Evolutionary conservation across 768 basidiomycete species (phyloP).

Genomic region (Exsudoporus frostii): DNA sequence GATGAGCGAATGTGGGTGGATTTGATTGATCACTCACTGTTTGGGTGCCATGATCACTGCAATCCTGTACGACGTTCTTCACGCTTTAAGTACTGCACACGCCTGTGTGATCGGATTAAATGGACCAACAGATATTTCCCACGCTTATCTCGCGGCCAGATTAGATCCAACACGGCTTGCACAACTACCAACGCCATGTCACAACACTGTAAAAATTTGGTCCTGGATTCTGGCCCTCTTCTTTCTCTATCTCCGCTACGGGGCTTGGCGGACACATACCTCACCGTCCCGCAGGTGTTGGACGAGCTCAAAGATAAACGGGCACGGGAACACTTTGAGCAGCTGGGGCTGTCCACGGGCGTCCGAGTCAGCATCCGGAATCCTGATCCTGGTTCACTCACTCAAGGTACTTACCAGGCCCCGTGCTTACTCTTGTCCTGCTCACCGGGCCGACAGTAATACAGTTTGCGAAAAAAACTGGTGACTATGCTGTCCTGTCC

Average conservation of each 20-base stretch:
- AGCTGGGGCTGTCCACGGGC: conserved; percentile 70
- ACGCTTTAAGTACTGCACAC: neutral
- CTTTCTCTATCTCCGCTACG: conserved; percentile 85
- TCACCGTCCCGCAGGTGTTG: conserved; percentile 89
- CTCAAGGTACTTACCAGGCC: conserved; percentile 45
- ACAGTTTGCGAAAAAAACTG: conserved; percentile 90
- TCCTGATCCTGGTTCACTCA: conserved; percentile 67
- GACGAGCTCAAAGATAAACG: conserved; percentile 86
- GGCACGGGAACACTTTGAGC: conserved; percentile 83
- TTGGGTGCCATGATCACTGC: conserved; percentile 38
- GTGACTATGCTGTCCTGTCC: conserved; percentile 91
- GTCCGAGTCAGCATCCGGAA: conserved; percentile 68
- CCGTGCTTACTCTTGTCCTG: conserved; percentile 4
- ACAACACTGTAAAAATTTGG: conserved; percentile 68
- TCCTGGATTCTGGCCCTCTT: conserved; percentile 92
- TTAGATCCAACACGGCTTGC: conserved; percentile 2
- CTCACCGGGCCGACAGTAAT: conserved; percentile 55
- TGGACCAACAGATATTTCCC: conserved; percentile 3
- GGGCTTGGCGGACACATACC: conserved; percentile 81
- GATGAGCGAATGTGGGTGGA: conserved; percentile 7
- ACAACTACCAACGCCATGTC: conserved; percentile 19
- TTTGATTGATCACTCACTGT: conserved; percentile 36
- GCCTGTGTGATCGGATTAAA: no score
- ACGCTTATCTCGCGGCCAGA: conserved; percentile 4
- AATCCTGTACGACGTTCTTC: neutral